Conservation (phyloP, 2,329 filamentous ascomycete genomes). For the Colletotrichum cuscutae region DNA sequence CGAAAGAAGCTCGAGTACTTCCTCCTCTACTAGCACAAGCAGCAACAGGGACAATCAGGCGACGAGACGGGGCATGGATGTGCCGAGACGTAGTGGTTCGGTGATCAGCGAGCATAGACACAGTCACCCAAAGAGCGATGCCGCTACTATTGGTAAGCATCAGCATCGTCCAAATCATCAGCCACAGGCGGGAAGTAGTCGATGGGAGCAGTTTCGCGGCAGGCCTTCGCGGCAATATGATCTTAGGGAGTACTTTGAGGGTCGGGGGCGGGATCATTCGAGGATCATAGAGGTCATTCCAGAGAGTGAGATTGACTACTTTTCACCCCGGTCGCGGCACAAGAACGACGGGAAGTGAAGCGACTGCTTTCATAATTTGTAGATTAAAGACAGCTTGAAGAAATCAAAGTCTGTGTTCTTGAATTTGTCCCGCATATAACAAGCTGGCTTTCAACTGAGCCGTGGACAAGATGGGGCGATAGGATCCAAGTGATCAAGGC, state of each 20-base stretch:
- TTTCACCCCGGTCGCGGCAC: not conserved
- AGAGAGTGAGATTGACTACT: constrained; percentile 19
- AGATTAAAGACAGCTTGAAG: not conserved
- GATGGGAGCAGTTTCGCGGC: constrained; percentile 13
- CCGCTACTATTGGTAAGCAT: constrained; percentile 11
- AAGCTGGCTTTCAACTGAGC: too few relatives aligned
- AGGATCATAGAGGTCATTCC: constrained; percentile 27
- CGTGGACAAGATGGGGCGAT: too few relatives aligned
- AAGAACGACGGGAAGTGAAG: not conserved
- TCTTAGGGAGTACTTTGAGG: constrained; percentile 10
- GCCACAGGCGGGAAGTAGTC: not conserved
- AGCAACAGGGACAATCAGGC: not conserved
- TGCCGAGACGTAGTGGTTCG: not conserved
- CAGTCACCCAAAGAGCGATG: constrained; percentile 6
- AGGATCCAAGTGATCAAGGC: too few relatives aligned
- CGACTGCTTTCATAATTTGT: not conserved
- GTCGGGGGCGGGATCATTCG: not conserved
- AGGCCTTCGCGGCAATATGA: constrained; percentile 7
- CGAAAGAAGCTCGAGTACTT: not conserved
- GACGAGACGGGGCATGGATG: not conserved
- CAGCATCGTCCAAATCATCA: not conserved
- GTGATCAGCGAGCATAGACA: not conserved
- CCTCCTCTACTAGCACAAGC: not conserved
- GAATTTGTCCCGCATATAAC: too few relatives aligned
- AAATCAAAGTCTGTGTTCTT: not conserved